Base-by-base conservation (phyloP, 306 rosid genomes). In the Quercus mongolica region DNA sequence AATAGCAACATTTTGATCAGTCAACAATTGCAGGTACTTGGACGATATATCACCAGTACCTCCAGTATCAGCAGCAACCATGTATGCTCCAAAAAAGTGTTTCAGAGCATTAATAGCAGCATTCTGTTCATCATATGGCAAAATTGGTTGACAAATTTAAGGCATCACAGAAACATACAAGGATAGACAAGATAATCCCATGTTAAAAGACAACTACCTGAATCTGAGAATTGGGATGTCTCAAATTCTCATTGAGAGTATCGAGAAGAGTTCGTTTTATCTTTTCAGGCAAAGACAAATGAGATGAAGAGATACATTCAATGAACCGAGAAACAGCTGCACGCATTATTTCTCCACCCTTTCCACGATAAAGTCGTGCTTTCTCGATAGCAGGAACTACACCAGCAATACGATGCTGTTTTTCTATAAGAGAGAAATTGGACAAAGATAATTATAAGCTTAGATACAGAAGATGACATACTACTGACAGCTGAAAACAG, bases 331-430 rank as follows among this genome's bases (percentile, higher is more conserved):
- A 95, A 82, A 93, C 99, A 85, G 99, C 91, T 67, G 91, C 82
- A 33, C 94, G 99, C 97, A 95, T 93, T 83, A 95, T 93, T 87
- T 93, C 98, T 81, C 99, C 98, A 80, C 99, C 99, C 87, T 91
- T 95, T 83, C 99, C 98, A 76, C 98, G 93, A 86, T 93, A 95
- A 79, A 93, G 91, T 2, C 96, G 92, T 77, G 96, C 99, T 87
- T 93, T 95, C 88, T 90, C 97, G 59, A 93, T 93, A 46, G 92
- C 90, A 69, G 97, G 96, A 77, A 93, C 93, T 49, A 93, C 87
- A 69, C 90, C 91, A 77, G 97, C 92, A 83, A 93, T 86, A 82
- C 54, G 82, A 75, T 89, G 90, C 78, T 93, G 94, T 73, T 79
- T 90, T 81, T 91, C 99, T 95, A 88, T 35, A 74, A 79, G 69